Evolutionary conservation across 306 rosid species (phyloP).

Genomic region (Quercus rubra): DNA sequence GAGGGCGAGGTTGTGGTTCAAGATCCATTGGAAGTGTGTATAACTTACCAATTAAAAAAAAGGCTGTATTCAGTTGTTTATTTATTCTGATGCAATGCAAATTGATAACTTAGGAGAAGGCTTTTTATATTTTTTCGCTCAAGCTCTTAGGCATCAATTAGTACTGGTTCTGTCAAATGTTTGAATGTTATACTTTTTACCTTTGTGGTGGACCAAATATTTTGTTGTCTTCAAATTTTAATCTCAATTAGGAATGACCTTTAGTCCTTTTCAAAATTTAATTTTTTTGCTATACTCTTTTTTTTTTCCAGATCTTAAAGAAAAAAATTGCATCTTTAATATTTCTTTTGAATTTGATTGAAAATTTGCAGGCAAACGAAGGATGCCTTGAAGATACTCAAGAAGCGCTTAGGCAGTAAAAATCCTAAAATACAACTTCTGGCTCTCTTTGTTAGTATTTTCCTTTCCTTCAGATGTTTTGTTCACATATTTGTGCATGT

Average conservation of each 20-base stretch:
- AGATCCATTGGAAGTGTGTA: too few species aligned
- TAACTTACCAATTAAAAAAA: neutral
- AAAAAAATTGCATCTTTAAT: conserved; percentile 12
- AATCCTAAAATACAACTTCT: conserved; percentile 80
- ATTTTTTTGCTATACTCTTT: conserved; percentile 1
- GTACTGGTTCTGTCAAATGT: neutral
- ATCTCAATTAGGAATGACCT: conserved; percentile 13
- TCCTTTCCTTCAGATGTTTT: conserved; percentile 14
- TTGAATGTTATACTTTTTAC: neutral
- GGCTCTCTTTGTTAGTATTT: conserved; percentile 83
- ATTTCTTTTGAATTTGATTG: conserved; percentile 16
- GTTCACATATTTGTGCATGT: conserved; percentile 1
- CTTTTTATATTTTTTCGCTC: neutral
- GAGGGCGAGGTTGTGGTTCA: too few species aligned
- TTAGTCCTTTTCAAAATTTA: conserved; percentile 2
- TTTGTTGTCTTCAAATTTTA: conserved; percentile 17
- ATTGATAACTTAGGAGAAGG: neutral
- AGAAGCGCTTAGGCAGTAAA: conserved; percentile 78
- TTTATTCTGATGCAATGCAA: neutral
- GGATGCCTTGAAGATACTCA: conserved; percentile 88
- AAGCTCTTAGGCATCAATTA: neutral
- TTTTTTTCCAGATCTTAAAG: neutral
- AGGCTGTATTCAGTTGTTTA: neutral
- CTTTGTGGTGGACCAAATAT: neutral
- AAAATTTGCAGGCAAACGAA: conserved; percentile 82